Evolutionary conservation across 2,329 filamentous ascomycete species (phyloP), one percentile per base, ranked within the genome.

Genomic region (Cladophialophora psammophila): DNA sequence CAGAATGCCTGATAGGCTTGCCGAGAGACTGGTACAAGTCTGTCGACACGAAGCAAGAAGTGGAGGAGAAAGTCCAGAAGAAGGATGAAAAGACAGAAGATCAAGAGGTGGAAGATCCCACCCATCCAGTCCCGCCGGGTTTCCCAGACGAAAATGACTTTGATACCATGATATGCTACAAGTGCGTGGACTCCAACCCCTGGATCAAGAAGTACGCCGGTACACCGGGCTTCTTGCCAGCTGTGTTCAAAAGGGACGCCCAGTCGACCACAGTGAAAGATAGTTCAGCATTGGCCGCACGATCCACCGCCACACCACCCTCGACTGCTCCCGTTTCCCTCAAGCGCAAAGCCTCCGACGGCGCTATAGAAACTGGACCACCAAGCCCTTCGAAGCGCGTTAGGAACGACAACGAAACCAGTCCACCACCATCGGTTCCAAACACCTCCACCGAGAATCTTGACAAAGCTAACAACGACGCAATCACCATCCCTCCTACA

Each of bases 181-280:
- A 96, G 76, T 99, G 95, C 73, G 86, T 96, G 13, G 89, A 94
- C 48, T 88, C 93, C 1, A 88, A 93, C 73, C 92, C 93, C 0
- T 99, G 95, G 95, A 90, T 98, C 77, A 96, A 94, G 80, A 84
- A 85, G 70, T 98, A 98, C 76, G 93, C 92, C 5, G 90, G 91
- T 1, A 87, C 91, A 0, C 76, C 87, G 0, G 93, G 94, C 0
- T 98, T 99, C 74, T 82, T 98, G 0, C 83, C 87, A 0, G 86
- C 94, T 0, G 86, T 97, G 0, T 90, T 88, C 71, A 78, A 79
- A 67, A 73, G 80, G 36, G 75, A 76, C 5, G 13, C 32, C 8
- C 73, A 72, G 32, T 42, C 75, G 57, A 53, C 35, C 38, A 55
- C 53, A 26, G 6, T 42, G 7, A 15, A 48, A 20, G 32, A 26